phyloP scores from a whole-genome alignment of 2,329 filamentous ascomycete species.

The Teratosphaeria epicoccoides region DNA sequence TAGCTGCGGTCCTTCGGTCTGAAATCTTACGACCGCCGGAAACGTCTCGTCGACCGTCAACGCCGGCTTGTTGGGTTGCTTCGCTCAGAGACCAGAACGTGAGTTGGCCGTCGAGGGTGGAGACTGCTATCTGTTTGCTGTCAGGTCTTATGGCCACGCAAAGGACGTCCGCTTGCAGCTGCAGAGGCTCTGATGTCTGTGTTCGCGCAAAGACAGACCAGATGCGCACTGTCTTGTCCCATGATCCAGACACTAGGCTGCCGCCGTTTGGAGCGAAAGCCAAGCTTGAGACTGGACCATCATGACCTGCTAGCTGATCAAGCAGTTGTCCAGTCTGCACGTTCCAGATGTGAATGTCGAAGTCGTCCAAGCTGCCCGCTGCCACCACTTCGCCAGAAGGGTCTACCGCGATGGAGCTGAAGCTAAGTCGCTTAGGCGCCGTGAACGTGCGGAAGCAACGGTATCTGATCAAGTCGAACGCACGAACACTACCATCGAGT shows the following conservation, averaged over 20 bases:
- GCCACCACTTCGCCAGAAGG: conserved; percentile 94
- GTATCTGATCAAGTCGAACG: conserved; percentile 93
- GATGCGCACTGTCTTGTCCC: conserved; percentile 89
- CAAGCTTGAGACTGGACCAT: conserved; percentile 81
- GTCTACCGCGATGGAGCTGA: conserved; percentile 91
- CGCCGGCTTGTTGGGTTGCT: conserved; percentile 70
- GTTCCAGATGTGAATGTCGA: conserved; percentile 96
- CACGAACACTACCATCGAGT: conserved; percentile 83
- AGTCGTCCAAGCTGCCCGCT: conserved; percentile 88
- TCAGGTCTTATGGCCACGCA: conserved; percentile 81
- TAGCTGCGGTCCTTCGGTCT: conserved; percentile 84
- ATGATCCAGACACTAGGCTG: conserved; percentile 79
- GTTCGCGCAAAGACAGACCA: conserved; percentile 94
- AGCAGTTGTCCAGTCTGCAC: conserved; percentile 94
- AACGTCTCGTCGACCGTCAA: conserved; percentile 85
- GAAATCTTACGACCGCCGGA: conserved; percentile 83
- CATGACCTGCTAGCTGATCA: conserved; percentile 81
- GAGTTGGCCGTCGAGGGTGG: conserved; percentile 84
- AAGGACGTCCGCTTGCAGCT: conserved; percentile 83
- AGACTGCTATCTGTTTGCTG: conserved; percentile 80
- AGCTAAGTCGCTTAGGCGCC: conserved; percentile 79
- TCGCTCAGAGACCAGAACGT: conserved; percentile 92
- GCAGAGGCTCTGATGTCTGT: conserved; percentile 88
- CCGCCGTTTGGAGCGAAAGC: conserved; percentile 81
- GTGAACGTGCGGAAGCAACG: conserved; percentile 97